These are phyloP conservation scores for Austroboletus eburneus DNA, from an alignment of 768 basidiomycete genomes.

Conservation along the genomic window DNA sequence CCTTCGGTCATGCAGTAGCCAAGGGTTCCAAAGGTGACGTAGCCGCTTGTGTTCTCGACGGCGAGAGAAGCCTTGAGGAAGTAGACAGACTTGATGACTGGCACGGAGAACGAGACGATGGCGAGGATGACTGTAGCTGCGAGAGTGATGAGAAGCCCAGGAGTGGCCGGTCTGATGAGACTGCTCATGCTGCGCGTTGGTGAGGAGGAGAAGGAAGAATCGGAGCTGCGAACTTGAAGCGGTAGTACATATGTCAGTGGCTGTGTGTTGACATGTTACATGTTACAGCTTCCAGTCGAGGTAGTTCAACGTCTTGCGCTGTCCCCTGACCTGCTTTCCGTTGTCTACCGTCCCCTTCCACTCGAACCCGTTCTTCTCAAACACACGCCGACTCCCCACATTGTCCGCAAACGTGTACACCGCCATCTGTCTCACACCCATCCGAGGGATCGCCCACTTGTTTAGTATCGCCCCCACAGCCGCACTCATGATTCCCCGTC, in stretches of 20 bases:
- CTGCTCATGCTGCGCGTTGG: slow-evolving; percentile 44
- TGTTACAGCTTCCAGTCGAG: slow-evolving; percentile 29
- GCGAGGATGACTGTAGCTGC: slow-evolving; percentile 76
- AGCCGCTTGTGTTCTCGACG: slow-evolving; percentile 45
- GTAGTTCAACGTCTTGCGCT: slow-evolving; percentile 32
- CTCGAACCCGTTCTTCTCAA: slow-evolving; percentile 62
- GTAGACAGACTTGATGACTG: slow-evolving; percentile 82
- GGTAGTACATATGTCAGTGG: no score
- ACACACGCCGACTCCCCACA: slow-evolving; percentile 56
- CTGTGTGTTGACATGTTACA: no score
- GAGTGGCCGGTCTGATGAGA: slow-evolving; percentile 78
- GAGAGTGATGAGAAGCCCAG: slow-evolving; percentile 82
- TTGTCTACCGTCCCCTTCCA: slow-evolving; percentile 37
- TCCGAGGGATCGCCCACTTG: slow-evolving; percentile 61
- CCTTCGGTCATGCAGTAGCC: slow-evolving; percentile 76
- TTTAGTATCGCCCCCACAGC: slow-evolving; percentile 51
- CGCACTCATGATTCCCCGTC: slow-evolving; percentile 71
- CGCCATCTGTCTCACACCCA: slow-evolving; percentile 49
- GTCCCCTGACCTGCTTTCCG: slow-evolving; percentile 36
- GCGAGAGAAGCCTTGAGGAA: slow-evolving; percentile 77
- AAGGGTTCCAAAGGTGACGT: slow-evolving; percentile 81
- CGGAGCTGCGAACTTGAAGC: no score
- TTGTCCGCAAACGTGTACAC: slow-evolving; percentile 50
- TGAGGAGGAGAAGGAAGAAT: not conserved
- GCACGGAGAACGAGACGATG: slow-evolving; percentile 87